Conservation (phyloP, 129 eudicot genomes). For the Flaveria robusta region DNA sequence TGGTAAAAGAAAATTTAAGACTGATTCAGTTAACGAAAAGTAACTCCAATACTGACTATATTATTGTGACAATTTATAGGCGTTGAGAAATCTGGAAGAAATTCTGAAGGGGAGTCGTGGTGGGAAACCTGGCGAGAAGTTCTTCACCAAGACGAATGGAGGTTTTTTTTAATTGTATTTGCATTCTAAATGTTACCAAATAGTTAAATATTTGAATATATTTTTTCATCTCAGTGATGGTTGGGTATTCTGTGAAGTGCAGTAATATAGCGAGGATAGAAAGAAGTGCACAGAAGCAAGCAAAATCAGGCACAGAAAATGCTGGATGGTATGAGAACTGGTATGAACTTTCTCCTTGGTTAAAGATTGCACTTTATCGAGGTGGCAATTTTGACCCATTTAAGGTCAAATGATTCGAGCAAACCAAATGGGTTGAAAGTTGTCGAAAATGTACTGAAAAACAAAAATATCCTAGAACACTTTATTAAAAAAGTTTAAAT, state of each 20-base stretch:
- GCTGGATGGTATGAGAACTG: slow-evolving; percentile 92
- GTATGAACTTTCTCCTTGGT: slow-evolving; percentile 16
- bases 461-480: background rate
- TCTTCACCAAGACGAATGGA: slow-evolving; percentile 97
- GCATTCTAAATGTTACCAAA: background rate
- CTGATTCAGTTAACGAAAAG: background rate
- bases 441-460: background rate
- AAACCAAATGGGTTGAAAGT: background rate
- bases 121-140: slow-evolving; percentile 99
- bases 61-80: slow-evolving; percentile 34
- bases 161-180: slow-evolving; percentile 41
- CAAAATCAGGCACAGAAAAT: slow-evolving; percentile 90
- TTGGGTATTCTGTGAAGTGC: slow-evolving; percentile 32
- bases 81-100: slow-evolving; percentile 93
- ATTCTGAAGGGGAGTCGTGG: slow-evolving; percentile 92
- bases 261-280: slow-evolving; percentile 92
- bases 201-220: background rate
- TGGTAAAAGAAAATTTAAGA: slow-evolving; percentile 12
- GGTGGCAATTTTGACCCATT: slow-evolving; percentile 6
- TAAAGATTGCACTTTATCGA: background rate
- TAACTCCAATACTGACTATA: background rate
- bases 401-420: background rate
- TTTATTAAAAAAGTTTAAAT: background rate
- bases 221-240: slow-evolving; percentile 5
- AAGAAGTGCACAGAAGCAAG: slow-evolving; percentile 96